phyloP scores from a whole-genome alignment of 768 basidiomycete genomes.

The Phanerodontia chrysosporium region DNA sequence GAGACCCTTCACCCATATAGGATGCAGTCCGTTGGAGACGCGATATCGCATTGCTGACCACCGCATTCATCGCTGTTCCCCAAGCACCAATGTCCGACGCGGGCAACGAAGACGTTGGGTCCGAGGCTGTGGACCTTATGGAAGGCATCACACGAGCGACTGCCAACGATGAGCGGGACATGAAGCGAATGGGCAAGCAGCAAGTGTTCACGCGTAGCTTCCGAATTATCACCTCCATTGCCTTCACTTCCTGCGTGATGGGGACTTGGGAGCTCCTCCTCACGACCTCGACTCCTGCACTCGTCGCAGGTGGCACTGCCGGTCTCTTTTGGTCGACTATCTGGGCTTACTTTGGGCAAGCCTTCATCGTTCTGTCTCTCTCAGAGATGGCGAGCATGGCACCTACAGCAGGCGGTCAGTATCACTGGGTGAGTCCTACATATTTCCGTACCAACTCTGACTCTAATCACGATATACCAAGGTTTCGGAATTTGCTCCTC shows the following conservation, averaged over 20 bases:
- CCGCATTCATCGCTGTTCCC: no score
- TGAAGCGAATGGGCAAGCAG: slow-evolving; percentile 6
- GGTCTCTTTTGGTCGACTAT: slow-evolving; percentile 3
- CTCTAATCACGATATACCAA: not conserved
- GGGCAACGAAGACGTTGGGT: not conserved
- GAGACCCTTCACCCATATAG: no score
- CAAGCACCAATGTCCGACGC: not conserved
- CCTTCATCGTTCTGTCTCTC: not conserved
- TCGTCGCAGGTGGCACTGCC: slow-evolving; percentile 1
- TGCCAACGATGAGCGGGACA: not conserved
- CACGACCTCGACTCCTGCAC: not conserved
- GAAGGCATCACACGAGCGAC: no score
- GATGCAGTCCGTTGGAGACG: no score
- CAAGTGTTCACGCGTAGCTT: not conserved
- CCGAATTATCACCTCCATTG: not conserved
- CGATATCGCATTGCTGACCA: no score
- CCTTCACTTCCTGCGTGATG: slow-evolving; percentile 1
- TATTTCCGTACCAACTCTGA: not conserved
- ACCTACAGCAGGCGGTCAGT: not conserved
- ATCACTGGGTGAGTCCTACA: not conserved
- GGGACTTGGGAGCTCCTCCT: slow-evolving; percentile 2
- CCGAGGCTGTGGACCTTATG: not conserved
- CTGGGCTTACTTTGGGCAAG: slow-evolving; percentile 1
- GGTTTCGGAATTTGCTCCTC: slow-evolving; percentile 4
- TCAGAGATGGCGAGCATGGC: slow-evolving; percentile 5